Conservation (phyloP, 1,139 yeast genomes). For the Blastobotrys arbuscula region DNA sequence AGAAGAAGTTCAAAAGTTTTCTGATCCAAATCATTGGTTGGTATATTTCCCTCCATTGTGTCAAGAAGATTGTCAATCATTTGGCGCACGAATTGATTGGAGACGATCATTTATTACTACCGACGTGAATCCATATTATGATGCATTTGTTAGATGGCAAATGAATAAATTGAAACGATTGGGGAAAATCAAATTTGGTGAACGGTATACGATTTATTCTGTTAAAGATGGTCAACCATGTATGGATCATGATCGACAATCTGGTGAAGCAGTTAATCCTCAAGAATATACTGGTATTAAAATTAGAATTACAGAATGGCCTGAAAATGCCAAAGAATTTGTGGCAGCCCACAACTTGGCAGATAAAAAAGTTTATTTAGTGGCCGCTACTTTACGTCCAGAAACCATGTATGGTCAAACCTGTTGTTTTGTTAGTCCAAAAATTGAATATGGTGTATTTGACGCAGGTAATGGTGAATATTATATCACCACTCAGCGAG, state of each 20-base stretch:
- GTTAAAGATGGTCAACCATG: constrained; percentile 99
- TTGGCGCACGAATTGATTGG: constrained; percentile 98
- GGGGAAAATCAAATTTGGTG: constrained; percentile 95
- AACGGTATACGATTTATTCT: constrained; percentile 94
- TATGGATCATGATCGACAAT: constrained; percentile 97
- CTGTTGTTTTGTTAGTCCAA: constrained; percentile 96
- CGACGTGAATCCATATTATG: constrained; percentile 91
- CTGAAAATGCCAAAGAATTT: constrained; percentile 46
- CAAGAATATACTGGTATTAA: constrained; percentile 95
- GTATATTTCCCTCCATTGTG: constrained; percentile 87
- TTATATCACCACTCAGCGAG: constrained; percentile 87
- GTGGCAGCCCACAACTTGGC: constrained; percentile 48
- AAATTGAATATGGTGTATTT: constrained; percentile 84
- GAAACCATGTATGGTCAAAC: constrained; percentile 99
- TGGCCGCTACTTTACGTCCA: constrained; percentile 97
- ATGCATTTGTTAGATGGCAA: constrained; percentile 95
- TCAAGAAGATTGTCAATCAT: constrained; percentile 66
- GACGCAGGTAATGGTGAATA: constrained; percentile 76
- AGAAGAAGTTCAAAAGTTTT: constrained; percentile 78
- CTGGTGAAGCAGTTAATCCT: constrained; percentile 96
- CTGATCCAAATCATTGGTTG: constrained; percentile 88
- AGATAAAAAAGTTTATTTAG: constrained; percentile 66
- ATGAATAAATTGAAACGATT: constrained; percentile 79
- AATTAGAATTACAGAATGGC: constrained; percentile 62
- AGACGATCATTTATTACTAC: constrained; percentile 95